Evolutionary conservation across 352 stramenopile species (phyloP), one percentile per base, ranked within the genome.

Genomic region (Phytophthora parvispora): DNA sequence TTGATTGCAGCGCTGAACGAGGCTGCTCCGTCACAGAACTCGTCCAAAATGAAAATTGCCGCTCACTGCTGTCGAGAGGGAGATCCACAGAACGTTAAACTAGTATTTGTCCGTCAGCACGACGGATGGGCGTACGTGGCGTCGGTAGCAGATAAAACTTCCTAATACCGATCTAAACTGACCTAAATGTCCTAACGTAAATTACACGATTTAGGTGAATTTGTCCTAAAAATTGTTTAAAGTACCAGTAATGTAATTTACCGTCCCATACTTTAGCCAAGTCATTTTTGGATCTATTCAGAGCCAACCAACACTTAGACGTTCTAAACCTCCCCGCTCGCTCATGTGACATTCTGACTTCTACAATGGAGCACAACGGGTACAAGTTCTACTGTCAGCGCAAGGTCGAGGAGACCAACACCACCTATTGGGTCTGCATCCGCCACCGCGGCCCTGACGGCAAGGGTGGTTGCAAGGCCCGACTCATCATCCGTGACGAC

Each of bases 351-450:
- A 24, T 42, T 57, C 31, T 57, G 10, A 40, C 32, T 42, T 42
- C 34, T 42, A 42, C 25, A 40, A 66, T 66, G 32, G 47, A 58
- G 59, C 47, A 65, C 58, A 51, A 51, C 24, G 31, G 47, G 8
- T 55, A 65, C 32, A 65, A 55, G 5, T 55, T 31, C 43, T 63
- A 63, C 40, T 58, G 45, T 25, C 22, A 64, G 43, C 45, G 15
- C 42, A 56, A 65, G 34, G 31, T 57, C 6, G 22, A 55, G 22
- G 45, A 56, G 31, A 31, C 58, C 32, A 49, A 32, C 31, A 51
- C 2, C 42, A 8, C 24, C 22, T 57, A 65, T 24, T 65, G 45
- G 58, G 12, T 65, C 32, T 38, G 22, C n/a, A 2, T 34, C 18
- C 45, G 32, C 13, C 8, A 28, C n/a, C 45, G 32, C 20, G 45